Evolutionary conservation across 352 stramenopile genomes (phyloP).

Genomic region (Pythium monospermum): DNA sequence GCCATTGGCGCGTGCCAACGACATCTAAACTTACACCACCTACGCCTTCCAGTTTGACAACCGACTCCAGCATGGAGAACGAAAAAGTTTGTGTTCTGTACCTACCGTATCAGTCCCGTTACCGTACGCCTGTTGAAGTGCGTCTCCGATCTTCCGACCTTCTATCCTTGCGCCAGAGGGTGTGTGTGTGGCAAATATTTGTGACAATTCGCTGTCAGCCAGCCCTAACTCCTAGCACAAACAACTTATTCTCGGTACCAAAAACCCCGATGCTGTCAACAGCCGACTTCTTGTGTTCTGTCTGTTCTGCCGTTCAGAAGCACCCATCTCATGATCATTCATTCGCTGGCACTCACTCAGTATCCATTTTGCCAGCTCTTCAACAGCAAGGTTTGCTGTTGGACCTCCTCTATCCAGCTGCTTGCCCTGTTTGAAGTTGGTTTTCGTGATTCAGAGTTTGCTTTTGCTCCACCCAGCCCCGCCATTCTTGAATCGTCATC

Average conservation of each 20-base stretch:
- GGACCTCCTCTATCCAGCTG: constrained; percentile 5
- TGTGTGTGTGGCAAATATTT: not conserved
- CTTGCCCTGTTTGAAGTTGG: too few relatives aligned
- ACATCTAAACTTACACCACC: too few relatives aligned
- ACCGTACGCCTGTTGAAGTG: not conserved
- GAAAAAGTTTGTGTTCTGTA: not conserved
- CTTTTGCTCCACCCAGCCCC: too few relatives aligned
- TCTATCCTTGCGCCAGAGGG: not conserved
- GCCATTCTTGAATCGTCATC: too few relatives aligned
- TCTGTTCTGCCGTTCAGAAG: too few relatives aligned
- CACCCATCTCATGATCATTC: not conserved
- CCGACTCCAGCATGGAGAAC: too few relatives aligned
- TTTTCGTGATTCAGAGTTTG: too few relatives aligned
- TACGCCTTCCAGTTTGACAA: too few relatives aligned
- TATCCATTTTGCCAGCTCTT: constrained; percentile 23
- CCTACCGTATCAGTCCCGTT: not conserved
- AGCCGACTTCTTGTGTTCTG: not conserved
- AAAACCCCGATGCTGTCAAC: not conserved
- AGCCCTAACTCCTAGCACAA: not conserved
- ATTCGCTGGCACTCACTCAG: constrained; percentile 1
- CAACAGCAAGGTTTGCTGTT: too few relatives aligned
- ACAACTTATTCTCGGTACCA: not conserved
- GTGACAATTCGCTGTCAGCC: not conserved
- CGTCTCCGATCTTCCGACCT: not conserved
- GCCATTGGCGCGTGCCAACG: too few relatives aligned